phyloP scores from a whole-genome alignment of 2,329 filamentous ascomycete genomes.

The Ceratocystis ficicola region DNA sequence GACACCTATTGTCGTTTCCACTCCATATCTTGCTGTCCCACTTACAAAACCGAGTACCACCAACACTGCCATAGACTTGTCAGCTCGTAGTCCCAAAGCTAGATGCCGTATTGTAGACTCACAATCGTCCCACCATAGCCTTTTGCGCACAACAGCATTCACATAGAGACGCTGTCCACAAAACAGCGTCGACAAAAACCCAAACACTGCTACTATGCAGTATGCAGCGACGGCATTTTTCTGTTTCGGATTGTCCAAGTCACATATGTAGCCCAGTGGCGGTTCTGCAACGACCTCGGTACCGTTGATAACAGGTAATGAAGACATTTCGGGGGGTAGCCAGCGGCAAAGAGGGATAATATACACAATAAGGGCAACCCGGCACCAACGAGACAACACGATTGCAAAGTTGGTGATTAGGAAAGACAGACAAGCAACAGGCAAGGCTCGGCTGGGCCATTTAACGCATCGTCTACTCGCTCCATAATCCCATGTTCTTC shows the following conservation, averaged over 20 bases:
- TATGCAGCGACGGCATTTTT: neutral
- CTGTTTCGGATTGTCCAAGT: neutral
- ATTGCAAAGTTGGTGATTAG: neutral
- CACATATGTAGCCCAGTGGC: neutral
- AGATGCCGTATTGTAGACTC: neutral
- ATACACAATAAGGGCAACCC: neutral
- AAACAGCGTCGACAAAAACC: neutral
- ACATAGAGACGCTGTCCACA: conserved; percentile 1
- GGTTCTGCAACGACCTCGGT: neutral
- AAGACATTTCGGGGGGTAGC: neutral
- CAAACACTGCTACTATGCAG: neutral
- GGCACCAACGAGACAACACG: neutral
- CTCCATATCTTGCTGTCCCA: neutral
- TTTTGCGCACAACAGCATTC: neutral
- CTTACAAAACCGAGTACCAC: conserved; percentile 7
- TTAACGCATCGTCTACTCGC: neutral
- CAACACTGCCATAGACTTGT: neutral
- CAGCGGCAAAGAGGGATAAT: neutral
- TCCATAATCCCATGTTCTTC: neutral
- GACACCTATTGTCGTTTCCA: neutral
- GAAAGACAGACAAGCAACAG: neutral
- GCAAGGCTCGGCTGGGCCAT: neutral
- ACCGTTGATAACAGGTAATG: neutral
- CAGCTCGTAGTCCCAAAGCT: neutral
- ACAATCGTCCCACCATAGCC: conserved; percentile 4